phyloP scores from a whole-genome alignment of 441 rosid genomes.

The Syzygium malaccense region DNA sequence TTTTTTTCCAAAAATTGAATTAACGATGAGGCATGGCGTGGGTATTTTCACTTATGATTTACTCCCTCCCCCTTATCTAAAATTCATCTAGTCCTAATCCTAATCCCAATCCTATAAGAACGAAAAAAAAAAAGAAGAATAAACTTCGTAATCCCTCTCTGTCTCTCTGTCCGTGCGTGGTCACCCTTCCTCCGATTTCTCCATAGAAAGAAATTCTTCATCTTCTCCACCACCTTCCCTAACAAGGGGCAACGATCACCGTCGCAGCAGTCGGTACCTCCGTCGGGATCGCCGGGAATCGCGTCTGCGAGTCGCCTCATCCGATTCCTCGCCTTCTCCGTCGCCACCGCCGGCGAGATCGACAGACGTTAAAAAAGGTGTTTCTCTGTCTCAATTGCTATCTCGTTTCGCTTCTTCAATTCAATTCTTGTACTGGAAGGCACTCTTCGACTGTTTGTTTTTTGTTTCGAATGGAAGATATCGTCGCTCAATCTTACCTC shows the following conservation, averaged over 20 bases:
- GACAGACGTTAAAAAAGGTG: neutral
- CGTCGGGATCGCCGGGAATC: neutral
- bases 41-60: neutral
- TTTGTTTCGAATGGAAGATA: neutral
- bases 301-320: neutral
- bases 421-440: neutral
- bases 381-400: neutral
- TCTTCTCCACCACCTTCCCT: neutral
- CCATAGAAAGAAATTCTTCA: neutral
- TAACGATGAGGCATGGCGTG: neutral
- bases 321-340: neutral
- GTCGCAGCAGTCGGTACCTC: neutral
- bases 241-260: neutral
- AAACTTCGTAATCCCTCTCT: neutral
- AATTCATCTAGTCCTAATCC: neutral
- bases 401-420: neutral
- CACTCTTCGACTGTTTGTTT: neutral
- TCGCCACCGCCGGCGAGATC: neutral
- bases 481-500: neutral
- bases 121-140: neutral
- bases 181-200: neutral
- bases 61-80: neutral
- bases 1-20: neutral
- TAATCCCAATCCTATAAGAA: neutral
- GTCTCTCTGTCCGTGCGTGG: neutral